A percentile compares a stretch with the other conserved stretches of the same genome.
Evolutionary conservation across 768 basidiomycete species (phyloP).

Genomic region (Cystofilobasidium macerans): DNA sequence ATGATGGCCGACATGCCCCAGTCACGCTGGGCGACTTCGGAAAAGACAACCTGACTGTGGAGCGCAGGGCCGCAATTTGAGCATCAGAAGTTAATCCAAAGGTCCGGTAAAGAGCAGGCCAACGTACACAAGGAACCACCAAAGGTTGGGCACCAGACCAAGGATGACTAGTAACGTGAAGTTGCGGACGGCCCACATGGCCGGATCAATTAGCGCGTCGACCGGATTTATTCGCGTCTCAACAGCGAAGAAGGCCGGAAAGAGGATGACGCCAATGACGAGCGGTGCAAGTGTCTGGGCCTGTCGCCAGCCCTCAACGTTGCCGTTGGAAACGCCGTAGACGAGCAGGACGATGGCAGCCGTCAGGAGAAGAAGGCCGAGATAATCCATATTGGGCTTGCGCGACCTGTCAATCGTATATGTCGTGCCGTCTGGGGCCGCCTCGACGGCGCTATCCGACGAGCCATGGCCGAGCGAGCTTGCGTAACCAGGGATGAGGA

Average conservation of each 20-base stretch:
- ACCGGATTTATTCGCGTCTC: slow-evolving; percentile 20
- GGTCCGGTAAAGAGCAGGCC: background rate
- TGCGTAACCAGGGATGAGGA: slow-evolving; percentile 20
- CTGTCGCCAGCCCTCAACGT: slow-evolving; percentile 29
- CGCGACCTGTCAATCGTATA: background rate
- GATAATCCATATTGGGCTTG: slow-evolving; percentile 9
- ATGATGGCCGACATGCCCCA: slow-evolving; percentile 5
- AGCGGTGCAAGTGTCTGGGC: slow-evolving; percentile 31
- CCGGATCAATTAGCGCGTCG: slow-evolving; percentile 3
- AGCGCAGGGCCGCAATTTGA: too few relatives aligned
- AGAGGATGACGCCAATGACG: slow-evolving; percentile 27
- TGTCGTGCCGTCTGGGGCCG: background rate
- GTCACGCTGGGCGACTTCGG: slow-evolving; percentile 7
- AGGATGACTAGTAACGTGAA: slow-evolving; percentile 31
- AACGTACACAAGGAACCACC: slow-evolving; percentile 27
- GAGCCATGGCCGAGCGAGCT: background rate
- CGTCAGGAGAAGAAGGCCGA: slow-evolving; percentile 24
- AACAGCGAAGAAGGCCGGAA: slow-evolving; percentile 31
- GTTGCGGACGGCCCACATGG: slow-evolving; percentile 32
- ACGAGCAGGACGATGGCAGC: slow-evolving; percentile 31
- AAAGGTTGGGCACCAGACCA: slow-evolving; percentile 29
- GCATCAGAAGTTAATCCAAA: background rate
- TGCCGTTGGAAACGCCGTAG: slow-evolving; percentile 33
- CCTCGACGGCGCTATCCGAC: background rate
- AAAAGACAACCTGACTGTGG: slow-evolving; percentile 8